phyloP scores from a whole-genome alignment of 805 yeast genomes.

The Starmerella lactis-condensi region DNA sequence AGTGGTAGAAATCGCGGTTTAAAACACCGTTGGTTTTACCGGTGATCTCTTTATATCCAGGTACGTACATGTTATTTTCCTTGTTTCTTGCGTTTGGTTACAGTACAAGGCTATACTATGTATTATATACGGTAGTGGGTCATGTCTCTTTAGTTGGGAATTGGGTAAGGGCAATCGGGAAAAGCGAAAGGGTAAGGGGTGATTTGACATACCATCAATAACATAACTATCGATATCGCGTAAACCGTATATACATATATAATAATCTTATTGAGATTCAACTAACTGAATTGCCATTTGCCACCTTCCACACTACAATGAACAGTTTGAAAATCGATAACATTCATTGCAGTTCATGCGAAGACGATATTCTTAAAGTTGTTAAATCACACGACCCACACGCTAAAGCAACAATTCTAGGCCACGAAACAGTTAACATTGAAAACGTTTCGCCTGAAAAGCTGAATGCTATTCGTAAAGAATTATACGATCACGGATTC shows the following conservation, averaged over 20 bases:
- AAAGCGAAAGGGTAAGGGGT: neutral
- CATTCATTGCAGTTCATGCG: constrained; percentile 40
- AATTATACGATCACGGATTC: constrained; percentile 17
- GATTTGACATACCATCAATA: neutral
- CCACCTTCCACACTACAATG: no score
- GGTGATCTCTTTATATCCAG: constrained; percentile 64
- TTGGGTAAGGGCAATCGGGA: neutral
- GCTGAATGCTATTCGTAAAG: constrained; percentile 5
- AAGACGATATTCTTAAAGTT: constrained; percentile 22
- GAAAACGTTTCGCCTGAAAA: constrained; percentile 11
- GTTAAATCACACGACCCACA: constrained; percentile 18
- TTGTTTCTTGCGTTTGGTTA: no score
- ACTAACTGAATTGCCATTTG: no score
- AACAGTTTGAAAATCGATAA: constrained; percentile 25
- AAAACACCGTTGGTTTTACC: constrained; percentile 82
- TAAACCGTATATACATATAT: no score
- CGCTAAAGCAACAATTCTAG: constrained; percentile 15
- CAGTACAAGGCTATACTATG: neutral
- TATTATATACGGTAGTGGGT: neutral
- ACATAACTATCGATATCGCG: no score
- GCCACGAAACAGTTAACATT: constrained; percentile 18
- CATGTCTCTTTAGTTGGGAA: neutral
- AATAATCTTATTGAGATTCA: no score
- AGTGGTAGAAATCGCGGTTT: constrained; percentile 83
- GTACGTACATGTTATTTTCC: no score